Conservation (phyloP, 73 alveolate genomes). For the Paramecium biaurelia region DNA sequence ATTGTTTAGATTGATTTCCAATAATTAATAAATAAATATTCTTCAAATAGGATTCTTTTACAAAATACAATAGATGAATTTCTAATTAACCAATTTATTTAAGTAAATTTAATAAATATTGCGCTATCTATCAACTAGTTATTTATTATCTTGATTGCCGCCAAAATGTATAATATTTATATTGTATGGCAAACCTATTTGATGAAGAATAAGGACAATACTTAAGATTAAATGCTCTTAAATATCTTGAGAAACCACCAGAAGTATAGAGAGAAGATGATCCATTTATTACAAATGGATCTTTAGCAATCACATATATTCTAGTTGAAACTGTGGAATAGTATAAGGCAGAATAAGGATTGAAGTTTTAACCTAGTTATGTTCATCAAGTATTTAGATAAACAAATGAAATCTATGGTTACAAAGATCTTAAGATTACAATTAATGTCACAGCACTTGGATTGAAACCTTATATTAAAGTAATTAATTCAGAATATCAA, state of each 20-base stretch:
- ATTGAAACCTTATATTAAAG: conserved; percentile 10
- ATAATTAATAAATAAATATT: neutral
- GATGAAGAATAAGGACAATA: conserved; percentile 25
- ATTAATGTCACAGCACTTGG: conserved; percentile 29
- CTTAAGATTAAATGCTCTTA: conserved; percentile 5
- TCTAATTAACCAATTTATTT: neutral
- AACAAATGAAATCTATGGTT: conserved; percentile 12
- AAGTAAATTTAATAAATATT: neutral
- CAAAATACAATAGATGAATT: neutral
- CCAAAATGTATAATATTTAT: neutral
- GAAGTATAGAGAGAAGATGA: neutral
- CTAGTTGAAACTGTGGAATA: neutral
- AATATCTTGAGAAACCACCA: neutral
- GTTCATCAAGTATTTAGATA: conserved; percentile 19
- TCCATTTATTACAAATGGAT: conserved; percentile 24
- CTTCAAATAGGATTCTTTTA: neutral
- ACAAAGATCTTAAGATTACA: conserved; percentile 2
- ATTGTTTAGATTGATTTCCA: neutral
- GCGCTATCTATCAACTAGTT: neutral
- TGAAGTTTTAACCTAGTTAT: conserved; percentile 18
- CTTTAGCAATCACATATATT: neutral
- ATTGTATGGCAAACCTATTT: conserved; percentile 26
- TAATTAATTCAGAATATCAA: neutral
- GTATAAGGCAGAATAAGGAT: neutral
- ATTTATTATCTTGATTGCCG: neutral